Conservation (phyloP, 352 stramenopile genomes). For the Phytophthora chlamydospora region DNA sequence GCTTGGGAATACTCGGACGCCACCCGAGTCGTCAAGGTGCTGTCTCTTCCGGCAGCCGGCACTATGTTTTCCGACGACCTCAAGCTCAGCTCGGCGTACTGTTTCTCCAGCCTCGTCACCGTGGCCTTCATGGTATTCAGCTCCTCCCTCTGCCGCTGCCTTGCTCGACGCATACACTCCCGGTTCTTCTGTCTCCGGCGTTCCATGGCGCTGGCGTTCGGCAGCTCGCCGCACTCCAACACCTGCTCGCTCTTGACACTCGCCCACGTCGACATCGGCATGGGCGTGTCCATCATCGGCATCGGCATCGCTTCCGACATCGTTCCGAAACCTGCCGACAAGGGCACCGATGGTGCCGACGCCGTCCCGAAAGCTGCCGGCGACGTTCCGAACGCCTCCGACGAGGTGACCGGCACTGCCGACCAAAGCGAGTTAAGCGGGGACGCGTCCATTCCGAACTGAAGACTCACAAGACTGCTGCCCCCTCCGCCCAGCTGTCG, state of each 20-base stretch:
- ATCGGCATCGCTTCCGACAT: neutral
- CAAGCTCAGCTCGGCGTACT: slow-evolving; percentile 42
- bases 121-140: slow-evolving; percentile 38
- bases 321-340: neutral
- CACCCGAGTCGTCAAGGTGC: slow-evolving; percentile 1
- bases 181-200: slow-evolving; percentile 45
- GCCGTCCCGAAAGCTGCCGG: too few relatives aligned
- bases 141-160: slow-evolving; percentile 44
- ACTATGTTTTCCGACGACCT: slow-evolving; percentile 8
- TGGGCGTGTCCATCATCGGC: slow-evolving; percentile 23
- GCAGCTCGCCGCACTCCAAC: slow-evolving; percentile 23
- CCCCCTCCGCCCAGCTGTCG: slow-evolving; percentile 1
- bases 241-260: slow-evolving; percentile 1
- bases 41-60: neutral
- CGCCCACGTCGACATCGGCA: slow-evolving; percentile 2
- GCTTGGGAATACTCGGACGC: slow-evolving; percentile 28
- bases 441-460: slow-evolving; percentile 4
- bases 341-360: neutral
- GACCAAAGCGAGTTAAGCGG: slow-evolving; percentile 3
- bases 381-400: neutral
- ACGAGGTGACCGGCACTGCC: neutral
- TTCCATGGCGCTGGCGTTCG: slow-evolving; percentile 38
- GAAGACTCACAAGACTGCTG: neutral
- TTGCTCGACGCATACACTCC: slow-evolving; percentile 48
- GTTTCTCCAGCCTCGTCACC: slow-evolving; percentile 42